Evolutionary conservation across 2,329 filamentous ascomycete genomes (phyloP), one percentile per base, ranked within the genome.

Genomic region (Pseudocercospora crystallina): DNA sequence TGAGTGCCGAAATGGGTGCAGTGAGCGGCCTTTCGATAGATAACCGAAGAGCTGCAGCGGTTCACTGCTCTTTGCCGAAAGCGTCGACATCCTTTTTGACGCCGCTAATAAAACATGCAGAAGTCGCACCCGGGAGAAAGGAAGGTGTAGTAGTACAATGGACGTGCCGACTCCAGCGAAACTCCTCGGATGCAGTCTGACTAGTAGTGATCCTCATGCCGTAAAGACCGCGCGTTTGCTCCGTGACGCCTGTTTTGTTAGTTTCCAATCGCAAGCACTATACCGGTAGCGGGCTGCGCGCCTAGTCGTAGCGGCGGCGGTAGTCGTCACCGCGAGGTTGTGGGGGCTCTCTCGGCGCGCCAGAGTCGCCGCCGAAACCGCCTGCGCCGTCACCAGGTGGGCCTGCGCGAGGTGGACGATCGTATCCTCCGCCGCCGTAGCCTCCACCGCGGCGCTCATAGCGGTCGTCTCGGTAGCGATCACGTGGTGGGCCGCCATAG

Each of bases 401-500:
- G 26, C 61, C 59, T 11, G 60, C 64, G 41, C 65, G 64, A 30
- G 65, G 55, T 41, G 64, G 48, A 26, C 65, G 56, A 42, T 68
- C 65, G 61, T 65, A 66, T 56, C 58, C 54, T 26, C 59, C 56
- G 43, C 52, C 49, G 40, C 58, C 51, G 45, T 59, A 59, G 32
- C 62, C 64, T n/a, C 63, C 61, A 36, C 64, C 61, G 51, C 63
- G 58, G 17, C 62, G 57, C n/a, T 59, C 61, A 43, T 60, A 59
- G 44, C 59, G 59, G 43, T 63, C 61, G 47, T 71, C 72, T 52
- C 72, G 68, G 55, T 76, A 76, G 54, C 77, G 73, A 56, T 79
- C 77, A 56, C 75, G 69, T 63, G 74, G 71, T 51, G 70, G 65
- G 40, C 67, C 68, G 20, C 20, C 20, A 49, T 76, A 74, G 45